Percentiles rank a stretch among this genome's conserved stretches.
Evolutionary conservation across 2,329 filamentous ascomycete genomes (phyloP).

Genomic region (Fonsecaea multimorphosa): DNA sequence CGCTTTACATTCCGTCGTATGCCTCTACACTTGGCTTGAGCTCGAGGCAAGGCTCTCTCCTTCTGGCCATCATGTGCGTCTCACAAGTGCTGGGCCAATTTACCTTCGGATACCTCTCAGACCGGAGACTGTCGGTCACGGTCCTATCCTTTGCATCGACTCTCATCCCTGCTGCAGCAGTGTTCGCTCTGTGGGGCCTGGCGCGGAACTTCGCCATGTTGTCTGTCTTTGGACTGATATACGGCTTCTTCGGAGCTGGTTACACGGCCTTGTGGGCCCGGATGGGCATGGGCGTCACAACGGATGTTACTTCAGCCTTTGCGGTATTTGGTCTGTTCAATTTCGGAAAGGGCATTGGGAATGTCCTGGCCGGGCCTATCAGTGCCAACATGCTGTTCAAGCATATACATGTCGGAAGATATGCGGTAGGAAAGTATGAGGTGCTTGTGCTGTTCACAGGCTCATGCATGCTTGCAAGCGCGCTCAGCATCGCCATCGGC

Average conservation of each 20-base stretch:
- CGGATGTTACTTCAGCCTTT: conserved; percentile 29
- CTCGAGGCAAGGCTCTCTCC: conserved; percentile 27
- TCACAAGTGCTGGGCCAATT: conserved; percentile 35
- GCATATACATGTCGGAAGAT: conserved; percentile 10
- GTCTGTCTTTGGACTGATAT: conserved; percentile 50
- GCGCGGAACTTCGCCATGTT: conserved; percentile 51
- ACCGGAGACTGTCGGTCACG: conserved; percentile 49
- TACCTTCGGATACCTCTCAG: conserved; percentile 46
- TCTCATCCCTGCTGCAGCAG: conserved; percentile 48
- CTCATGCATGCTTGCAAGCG: conserved; percentile 36
- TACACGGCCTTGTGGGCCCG: conserved; percentile 54
- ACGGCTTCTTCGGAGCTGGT: conserved; percentile 54
- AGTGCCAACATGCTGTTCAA: conserved; percentile 30
- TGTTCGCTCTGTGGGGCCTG: conserved; percentile 57
- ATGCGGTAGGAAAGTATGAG: conserved; percentile 32
- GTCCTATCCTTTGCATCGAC: conserved; percentile 52
- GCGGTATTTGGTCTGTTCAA: conserved; percentile 35
- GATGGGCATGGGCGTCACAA: conserved; percentile 40
- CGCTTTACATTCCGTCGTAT: conserved; percentile 49
- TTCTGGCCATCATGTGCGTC: conserved; percentile 36
- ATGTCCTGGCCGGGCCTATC: conserved; percentile 40
- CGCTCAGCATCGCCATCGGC: conserved; percentile 11
- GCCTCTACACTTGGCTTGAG: conserved; percentile 38
- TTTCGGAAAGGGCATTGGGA: conserved; percentile 40
- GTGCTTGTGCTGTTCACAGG: conserved; percentile 37